A percentile compares a stretch with the other conserved stretches of the same genome.
Evolutionary conservation across 768 basidiomycete genomes (phyloP).

Genomic region (Kwoniella sp.): DNA sequence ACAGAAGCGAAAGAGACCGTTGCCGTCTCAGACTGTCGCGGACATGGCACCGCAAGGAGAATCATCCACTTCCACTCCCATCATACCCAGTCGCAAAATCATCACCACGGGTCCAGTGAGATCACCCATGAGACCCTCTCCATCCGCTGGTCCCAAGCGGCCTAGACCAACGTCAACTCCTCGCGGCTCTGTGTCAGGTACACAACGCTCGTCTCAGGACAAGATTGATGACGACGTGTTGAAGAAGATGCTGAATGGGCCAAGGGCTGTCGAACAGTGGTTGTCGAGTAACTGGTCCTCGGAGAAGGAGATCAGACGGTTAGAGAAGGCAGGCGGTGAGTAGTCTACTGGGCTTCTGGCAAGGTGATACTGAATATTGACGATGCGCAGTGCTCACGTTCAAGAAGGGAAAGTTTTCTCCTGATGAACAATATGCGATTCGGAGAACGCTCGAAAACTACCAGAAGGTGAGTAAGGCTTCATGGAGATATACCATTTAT

Average conservation of each 20-base stretch:
- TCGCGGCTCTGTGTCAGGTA: too few species aligned
- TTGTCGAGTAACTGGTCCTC: conserved; percentile 22
- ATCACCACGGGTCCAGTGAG: too few species aligned
- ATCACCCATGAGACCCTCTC: too few species aligned
- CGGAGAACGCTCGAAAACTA: conserved; percentile 12
- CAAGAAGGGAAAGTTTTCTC: conserved; percentile 26
- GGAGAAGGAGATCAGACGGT: conserved; percentile 13
- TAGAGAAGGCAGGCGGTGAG: conserved; percentile 33
- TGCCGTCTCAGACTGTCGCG: too few species aligned
- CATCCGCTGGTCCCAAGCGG: not conserved
- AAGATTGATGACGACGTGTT: conserved; percentile 4
- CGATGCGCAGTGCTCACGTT: conserved; percentile 23
- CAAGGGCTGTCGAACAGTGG: conserved; percentile 18
- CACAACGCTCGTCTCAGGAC: too few species aligned
- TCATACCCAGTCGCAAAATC: too few species aligned
- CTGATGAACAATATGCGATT: conserved; percentile 21
- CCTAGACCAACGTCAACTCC: not conserved
- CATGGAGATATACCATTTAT: not conserved
- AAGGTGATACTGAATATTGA: too few species aligned
- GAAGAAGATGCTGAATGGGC: conserved; percentile 3
- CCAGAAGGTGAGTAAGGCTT: conserved; percentile 13
- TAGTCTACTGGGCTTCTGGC: not conserved
- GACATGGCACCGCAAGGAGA: too few species aligned
- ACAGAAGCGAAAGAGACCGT: too few species aligned
- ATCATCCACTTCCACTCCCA: too few species aligned